Evolutionary conservation across 2,329 filamentous ascomycete genomes (phyloP), one percentile per base, ranked within the genome.

Genomic region (Epicoccum sorghinum): DNA sequence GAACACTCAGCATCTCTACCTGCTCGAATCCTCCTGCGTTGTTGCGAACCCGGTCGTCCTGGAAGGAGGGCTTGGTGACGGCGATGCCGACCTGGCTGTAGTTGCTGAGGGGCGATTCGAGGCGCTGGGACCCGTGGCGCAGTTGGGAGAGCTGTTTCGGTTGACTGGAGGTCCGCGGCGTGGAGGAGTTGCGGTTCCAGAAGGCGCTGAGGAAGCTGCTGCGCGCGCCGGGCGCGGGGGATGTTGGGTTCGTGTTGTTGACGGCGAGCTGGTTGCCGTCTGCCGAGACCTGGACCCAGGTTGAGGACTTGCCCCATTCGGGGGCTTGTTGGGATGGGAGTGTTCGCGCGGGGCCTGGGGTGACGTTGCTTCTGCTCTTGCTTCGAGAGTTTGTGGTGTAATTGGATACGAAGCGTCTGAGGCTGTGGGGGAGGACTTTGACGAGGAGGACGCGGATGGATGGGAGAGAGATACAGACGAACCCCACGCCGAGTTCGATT

Each of bases 371-470:
- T 9, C 13, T 53, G 10, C 36, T 62, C 12, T 18, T 53, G 10
- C 36, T 45, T 14, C 35, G 44, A 3, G 56, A 55, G 6, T 46
- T 43, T 14, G 55, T 54, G 2, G 58, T 57, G 4, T 60, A 37
- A 4, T 52, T 49, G 3, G 58, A 53, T 7, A 61, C 10, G 12
- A 60, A 57, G 2, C 58, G 40, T 12, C 52, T 61, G 14, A 62
- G 22, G 2, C 42, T 24, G 10, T 33, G 33, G 1, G 54, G 60
- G 12, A 61, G 22, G 1, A 59, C 8, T n/a, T 29, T 49, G n/a
- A 53, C 42, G 4, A 64, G 5, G 1, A 68, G 55, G 14, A 64
- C 54, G 9, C 63, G 61, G 9, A 68, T 60, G 1, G 49, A 52
- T 4, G 49, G 49, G 7, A 52, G 30, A 3, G 49, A 52, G 2